These are phyloP conservation scores for Trichoderma erinaceum DNA, from an alignment of 495 filamentous ascomycete genomes.

Conservation along the genomic window DNA sequence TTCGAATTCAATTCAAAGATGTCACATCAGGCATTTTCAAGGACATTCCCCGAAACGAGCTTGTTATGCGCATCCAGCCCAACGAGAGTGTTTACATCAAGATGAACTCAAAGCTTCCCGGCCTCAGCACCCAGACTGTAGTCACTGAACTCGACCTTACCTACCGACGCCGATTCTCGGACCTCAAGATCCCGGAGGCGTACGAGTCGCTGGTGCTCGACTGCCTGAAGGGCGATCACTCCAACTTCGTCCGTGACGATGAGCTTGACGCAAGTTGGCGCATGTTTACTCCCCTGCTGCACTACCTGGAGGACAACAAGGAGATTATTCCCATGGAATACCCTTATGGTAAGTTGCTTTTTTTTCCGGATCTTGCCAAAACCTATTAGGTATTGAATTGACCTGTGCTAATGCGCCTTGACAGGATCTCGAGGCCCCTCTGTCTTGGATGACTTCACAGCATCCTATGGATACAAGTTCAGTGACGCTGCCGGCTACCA, in stretches of 20 bases:
- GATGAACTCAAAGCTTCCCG: slow-evolving; percentile 99
- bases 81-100: slow-evolving; percentile 99
- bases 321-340: slow-evolving; percentile 99
- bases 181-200: slow-evolving; percentile 98
- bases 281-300: slow-evolving; percentile 94
- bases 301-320: slow-evolving; percentile 97
- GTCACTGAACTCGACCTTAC: slow-evolving; percentile 98
- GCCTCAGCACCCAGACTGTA: slow-evolving; percentile 98
- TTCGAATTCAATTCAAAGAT: slow-evolving; percentile 98
- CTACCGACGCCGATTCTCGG: slow-evolving; percentile 96
- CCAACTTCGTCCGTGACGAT: slow-evolving; percentile 99
- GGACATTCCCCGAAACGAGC: slow-evolving; percentile 98
- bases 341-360: slow-evolving; percentile 77
- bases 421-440: slow-evolving; percentile 92
- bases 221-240: slow-evolving; percentile 97
- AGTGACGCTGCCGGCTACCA: slow-evolving; percentile 95
- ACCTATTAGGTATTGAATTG: neutral
- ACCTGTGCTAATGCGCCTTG: neutral
- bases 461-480: slow-evolving; percentile 98
- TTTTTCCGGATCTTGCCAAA: neutral
- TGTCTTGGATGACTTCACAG: slow-evolving; percentile 95
- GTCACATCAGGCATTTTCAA: slow-evolving; percentile 99
- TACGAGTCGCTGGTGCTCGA: slow-evolving; percentile 98
- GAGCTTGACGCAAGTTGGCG: slow-evolving; percentile 98
- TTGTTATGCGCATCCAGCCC: slow-evolving; percentile 98